Conservation (phyloP, 306 rosid genomes). For the Medicago truncatula region MtrunA17r5.0-ANR NC_053042.1:30905501-30906000, state of each 20-base stretch:
- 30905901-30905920: neutral
- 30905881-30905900: neutral
- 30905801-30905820: neutral
- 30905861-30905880: neutral
- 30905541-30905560: conserved; percentile 27
- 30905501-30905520: too few relatives aligned
- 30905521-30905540: neutral
- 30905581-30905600: conserved; percentile 81
- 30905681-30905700: neutral
- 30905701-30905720: neutral
- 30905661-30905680: neutral
- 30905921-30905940: neutral
- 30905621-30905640: neutral
- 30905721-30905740: neutral
- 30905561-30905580: conserved; percentile 32
- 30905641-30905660: neutral
- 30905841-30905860: neutral
- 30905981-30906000: neutral
- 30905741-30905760: neutral
- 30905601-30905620: neutral
- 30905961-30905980: neutral
- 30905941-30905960: neutral
- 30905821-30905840: neutral
- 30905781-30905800: neutral
- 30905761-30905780: neutral